These are phyloP conservation scores for Streptanthus diversifolius DNA, from an alignment of 345 rosid genomes.

Conservation along the genomic window DNA sequence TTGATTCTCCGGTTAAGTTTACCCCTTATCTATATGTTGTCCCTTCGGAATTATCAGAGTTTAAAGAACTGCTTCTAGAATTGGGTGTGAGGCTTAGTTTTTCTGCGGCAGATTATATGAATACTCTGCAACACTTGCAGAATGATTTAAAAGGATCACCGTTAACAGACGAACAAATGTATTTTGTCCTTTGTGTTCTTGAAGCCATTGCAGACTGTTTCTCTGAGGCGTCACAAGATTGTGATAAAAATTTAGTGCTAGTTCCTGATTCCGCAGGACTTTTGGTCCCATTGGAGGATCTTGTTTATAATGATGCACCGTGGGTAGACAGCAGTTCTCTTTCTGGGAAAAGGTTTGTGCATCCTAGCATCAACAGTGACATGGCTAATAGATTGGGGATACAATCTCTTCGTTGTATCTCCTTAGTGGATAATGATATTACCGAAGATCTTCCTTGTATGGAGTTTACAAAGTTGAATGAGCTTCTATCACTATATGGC, in stretches of 20 bases:
- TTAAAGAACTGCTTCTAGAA: slow-evolving; percentile 66
- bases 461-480: slow-evolving; percentile 72
- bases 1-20: slow-evolving; percentile 95
- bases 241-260: slow-evolving; percentile 52
- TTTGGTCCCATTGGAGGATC: slow-evolving; percentile 56
- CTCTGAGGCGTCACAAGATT: slow-evolving; percentile 46
- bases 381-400: slow-evolving; percentile 82
- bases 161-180: slow-evolving; percentile 63
- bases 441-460: slow-evolving; percentile 91
- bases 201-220: slow-evolving; percentile 80
- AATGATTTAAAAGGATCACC: slow-evolving; percentile 58
- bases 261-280: slow-evolving; percentile 74
- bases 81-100: slow-evolving; percentile 84
- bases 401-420: slow-evolving; percentile 77
- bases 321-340: slow-evolving; percentile 76
- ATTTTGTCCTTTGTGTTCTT: slow-evolving; percentile 74
- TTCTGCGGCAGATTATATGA: slow-evolving; percentile 72
- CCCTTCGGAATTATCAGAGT: slow-evolving; percentile 87
- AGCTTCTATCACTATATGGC: slow-evolving; percentile 71
- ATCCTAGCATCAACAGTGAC: slow-evolving; percentile 74
- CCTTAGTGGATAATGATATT: slow-evolving; percentile 73
- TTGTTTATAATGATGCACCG: slow-evolving; percentile 94
- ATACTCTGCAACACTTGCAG: slow-evolving; percentile 64
- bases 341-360: slow-evolving; percentile 69
- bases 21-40: slow-evolving; percentile 91